Base-by-base conservation (phyloP, 192 early-diverging fungal species). In the Gonapodya prolifera region DNA sequence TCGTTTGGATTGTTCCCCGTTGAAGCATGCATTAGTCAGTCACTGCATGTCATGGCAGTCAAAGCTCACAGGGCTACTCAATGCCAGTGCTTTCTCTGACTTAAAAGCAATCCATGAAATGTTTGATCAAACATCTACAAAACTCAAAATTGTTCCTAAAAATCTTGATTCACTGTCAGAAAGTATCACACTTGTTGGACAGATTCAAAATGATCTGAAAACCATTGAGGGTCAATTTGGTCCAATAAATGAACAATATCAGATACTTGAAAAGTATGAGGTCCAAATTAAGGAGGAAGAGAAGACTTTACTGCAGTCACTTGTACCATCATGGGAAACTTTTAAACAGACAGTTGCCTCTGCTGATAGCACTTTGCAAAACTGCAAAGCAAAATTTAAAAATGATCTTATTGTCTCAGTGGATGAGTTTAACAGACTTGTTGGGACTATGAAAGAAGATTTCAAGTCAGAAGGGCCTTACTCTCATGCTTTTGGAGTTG, bases 251-350 rank as follows among this genome's bases (percentile, higher is more conserved):
- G 88, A 89, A 77, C 84, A 88, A 76, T 89, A 89, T 77, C 81
- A 86, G 77, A 88, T 89, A 77, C 81, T 90, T 30, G 89, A 90
- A 77, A 90, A 89, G 80, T 90, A 89, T 75, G 88, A 90, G 45
- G 80, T 75, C 69, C 88, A 90, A 77, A 90, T 90, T 76, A 77
- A 84, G 2, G 88, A 90, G 77, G 89, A 89, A 73, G 89, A 90
- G 76, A 79, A 87, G 88, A 36, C 89, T 89, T 77, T 89, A 90
- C 74, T 85, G 86, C 61, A 79, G 88, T 33, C 88, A 88, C 87
- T 83, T 80, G 29, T 80, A 88, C 69, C 87, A 89, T 34, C 84
- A 88, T 0, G 89, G 89, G 78, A 81, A 87, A 23, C 78, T 88
- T 34, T 85, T 90, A 75, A 77, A 84, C 74, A 80, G 82, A 18